phyloP scores from a whole-genome alignment of 106 monocot species.

The Ottelia alismoides region DNA sequence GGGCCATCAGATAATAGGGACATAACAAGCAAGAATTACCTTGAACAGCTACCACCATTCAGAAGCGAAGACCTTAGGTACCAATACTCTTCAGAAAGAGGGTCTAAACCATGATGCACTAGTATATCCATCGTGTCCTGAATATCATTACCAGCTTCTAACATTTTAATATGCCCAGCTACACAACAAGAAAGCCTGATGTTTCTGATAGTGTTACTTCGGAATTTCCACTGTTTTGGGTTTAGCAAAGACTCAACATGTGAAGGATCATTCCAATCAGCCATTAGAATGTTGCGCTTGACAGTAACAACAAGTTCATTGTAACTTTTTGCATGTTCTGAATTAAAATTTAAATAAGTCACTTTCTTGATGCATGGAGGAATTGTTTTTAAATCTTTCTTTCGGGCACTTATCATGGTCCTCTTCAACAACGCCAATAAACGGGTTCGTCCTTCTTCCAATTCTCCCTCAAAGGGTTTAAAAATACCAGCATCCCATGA shows the following conservation, averaged over 20 bases:
- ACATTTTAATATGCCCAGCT: slow-evolving; percentile 87
- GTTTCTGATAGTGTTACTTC: slow-evolving; percentile 70
- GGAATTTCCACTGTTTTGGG: slow-evolving; percentile 95
- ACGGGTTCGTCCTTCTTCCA: slow-evolving; percentile 56
- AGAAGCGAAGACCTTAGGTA: slow-evolving; percentile 53
- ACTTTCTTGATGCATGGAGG: slow-evolving; percentile 83
- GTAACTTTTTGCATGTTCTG: slow-evolving; percentile 81
- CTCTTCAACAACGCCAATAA: slow-evolving; percentile 56
- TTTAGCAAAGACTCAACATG: slow-evolving; percentile 99
- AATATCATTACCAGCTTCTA: slow-evolving; percentile 88
- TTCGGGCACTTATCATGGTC: slow-evolving; percentile 92
- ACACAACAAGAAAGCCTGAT: slow-evolving; percentile 95
- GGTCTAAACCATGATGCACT: slow-evolving; percentile 66
- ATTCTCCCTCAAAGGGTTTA: slow-evolving; percentile 74
- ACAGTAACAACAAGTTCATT: slow-evolving; percentile 90
- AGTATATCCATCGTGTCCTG: slow-evolving; percentile 95
- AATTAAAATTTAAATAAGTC: slow-evolving; percentile 63
- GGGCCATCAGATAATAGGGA: not conserved
- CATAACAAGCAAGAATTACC: slow-evolving; percentile 26
- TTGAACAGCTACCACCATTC: slow-evolving; percentile 78
- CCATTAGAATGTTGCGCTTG: slow-evolving; percentile 88
- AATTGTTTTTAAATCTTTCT: slow-evolving; percentile 66
- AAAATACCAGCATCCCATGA: slow-evolving; percentile 80
- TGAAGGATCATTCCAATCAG: slow-evolving; percentile 99
- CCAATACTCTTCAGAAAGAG: slow-evolving; percentile 62